Conservation (phyloP, 257 asterid genomes). For the Catharanthus roseus region DNA sequence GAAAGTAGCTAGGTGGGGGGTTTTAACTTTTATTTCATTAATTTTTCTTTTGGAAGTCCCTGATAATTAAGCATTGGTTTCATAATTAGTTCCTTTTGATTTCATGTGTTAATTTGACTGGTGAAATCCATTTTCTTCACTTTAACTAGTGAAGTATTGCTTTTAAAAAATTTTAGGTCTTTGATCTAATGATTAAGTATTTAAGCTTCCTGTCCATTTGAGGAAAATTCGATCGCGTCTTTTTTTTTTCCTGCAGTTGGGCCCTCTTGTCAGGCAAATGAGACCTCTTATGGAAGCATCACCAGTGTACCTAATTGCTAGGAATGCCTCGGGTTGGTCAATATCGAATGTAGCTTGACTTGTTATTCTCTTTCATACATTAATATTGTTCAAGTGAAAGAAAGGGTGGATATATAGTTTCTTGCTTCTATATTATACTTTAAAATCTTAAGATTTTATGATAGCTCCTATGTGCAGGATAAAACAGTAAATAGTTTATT, state of each 20-base stretch:
- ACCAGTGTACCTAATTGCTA: slow-evolving; percentile 70
- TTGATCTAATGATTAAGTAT: not conserved
- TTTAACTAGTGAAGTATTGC: too few species aligned
- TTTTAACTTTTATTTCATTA: not conserved
- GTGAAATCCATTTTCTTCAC: too few species aligned
- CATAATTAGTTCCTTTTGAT: too few species aligned
- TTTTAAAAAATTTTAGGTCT: not conserved
- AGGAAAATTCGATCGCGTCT: not conserved
- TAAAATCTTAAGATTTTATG: not conserved
- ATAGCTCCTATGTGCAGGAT: not conserved
- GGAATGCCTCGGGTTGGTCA: slow-evolving; percentile 62
- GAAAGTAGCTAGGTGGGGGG: not conserved
- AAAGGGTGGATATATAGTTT: not conserved
- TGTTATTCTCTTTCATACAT: not conserved
- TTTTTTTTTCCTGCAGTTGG: slow-evolving; percentile 54
- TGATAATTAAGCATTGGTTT: too few species aligned
- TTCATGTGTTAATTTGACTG: too few species aligned
- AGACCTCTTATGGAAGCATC: slow-evolving; percentile 68
- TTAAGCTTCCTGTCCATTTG: not conserved
- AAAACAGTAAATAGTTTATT: too few species aligned
- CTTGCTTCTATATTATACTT: not conserved
- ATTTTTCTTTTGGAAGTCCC: too few species aligned
- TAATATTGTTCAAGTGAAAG: not conserved
- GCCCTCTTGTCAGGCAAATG: slow-evolving; percentile 80
- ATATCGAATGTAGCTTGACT: not conserved